Evolutionary conservation across 129 eudicot species (phyloP), one percentile per base, ranked within the genome.

Genomic region (Logfia minima): DNA sequence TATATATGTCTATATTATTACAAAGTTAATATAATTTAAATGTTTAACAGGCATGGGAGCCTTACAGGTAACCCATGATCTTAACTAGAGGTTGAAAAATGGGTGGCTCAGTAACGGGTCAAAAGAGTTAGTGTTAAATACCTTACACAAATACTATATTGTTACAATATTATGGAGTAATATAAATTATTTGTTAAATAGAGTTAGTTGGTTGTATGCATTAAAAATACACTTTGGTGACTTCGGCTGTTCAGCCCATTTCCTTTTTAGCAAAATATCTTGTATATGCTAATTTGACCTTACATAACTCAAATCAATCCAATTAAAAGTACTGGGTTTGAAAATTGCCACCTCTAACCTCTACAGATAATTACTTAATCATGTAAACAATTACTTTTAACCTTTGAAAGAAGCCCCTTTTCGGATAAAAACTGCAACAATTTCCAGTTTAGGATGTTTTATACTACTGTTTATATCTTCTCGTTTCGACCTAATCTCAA

Each of bases 1-100:
- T 35, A 26, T 1, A 1, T 26, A 26, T 26, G 29, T 6, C 35
- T 34, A 35, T 10, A 4, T 37, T 5, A 32, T 66, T 66, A 32
- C 70, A 66, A 7, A 4, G 31, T 0, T 64, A 64, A 16, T 29
- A 13, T 64, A 31, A 29, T 5, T 64, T 29, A 32, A n/a, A 5
- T 35, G 41, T 35, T 35, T 5, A 35, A 35, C 99, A 65, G 99
- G 97, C 88, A 94, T 94, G 99, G 99, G 99, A 77, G 99, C 99
- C 56, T 87, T 91, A 67, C 97, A 89, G 97, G 99, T 94, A 75
- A 18, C 53, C 63, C 13, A 61, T 68, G 14, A 67, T 81, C 64
- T 24, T 6, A 7, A 58, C 18, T 19, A 14, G 68, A 35, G 29
- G 64, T 71, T 0, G 16, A 32, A 53, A 52, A 53, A 52, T 22